phyloP scores from a whole-genome alignment of 2,329 filamentous ascomycete species.

The Exutisphaerella laricina region DNA sequence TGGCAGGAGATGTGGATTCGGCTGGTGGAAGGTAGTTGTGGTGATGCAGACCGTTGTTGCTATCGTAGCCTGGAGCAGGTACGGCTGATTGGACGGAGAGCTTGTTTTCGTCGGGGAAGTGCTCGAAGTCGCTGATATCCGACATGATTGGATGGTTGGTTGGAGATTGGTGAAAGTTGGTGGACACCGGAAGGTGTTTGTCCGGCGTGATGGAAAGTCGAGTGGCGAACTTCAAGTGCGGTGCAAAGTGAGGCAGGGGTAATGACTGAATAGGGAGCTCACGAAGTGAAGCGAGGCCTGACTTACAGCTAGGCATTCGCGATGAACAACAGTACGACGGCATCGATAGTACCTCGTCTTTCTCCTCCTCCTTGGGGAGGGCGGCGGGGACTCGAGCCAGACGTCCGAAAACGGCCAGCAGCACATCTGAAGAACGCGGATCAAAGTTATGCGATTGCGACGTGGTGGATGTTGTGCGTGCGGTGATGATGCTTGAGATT shows the following conservation, averaged over 20 bases:
- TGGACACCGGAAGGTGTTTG: no score
- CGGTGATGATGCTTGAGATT: no score
- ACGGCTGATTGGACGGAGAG: constrained; percentile 11
- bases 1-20: constrained; percentile 4
- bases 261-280: no score
- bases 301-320: constrained; percentile 1
- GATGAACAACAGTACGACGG: not conserved
- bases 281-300: constrained; percentile 1
- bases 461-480: no score
- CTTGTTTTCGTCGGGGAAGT: constrained; percentile 28
- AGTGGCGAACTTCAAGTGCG: no score
- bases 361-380: constrained; percentile 7
- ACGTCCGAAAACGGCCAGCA: constrained; percentile 28
- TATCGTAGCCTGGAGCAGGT: constrained; percentile 23
- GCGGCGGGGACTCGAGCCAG: constrained; percentile 21
- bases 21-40: constrained; percentile 23
- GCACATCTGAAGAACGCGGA: constrained; percentile 13
- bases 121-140: constrained; percentile 22
- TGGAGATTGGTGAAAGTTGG: no score
- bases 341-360: not conserved
- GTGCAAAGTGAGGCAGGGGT: not conserved
- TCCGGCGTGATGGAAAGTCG: no score
- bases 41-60: constrained; percentile 27
- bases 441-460: no score
- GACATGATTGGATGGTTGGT: constrained; percentile 1